Percentiles rank a stretch among this genome's conserved stretches.
Conservation (phyloP, 257 asterid species). For the Handroanthus guayacan region DNA sequence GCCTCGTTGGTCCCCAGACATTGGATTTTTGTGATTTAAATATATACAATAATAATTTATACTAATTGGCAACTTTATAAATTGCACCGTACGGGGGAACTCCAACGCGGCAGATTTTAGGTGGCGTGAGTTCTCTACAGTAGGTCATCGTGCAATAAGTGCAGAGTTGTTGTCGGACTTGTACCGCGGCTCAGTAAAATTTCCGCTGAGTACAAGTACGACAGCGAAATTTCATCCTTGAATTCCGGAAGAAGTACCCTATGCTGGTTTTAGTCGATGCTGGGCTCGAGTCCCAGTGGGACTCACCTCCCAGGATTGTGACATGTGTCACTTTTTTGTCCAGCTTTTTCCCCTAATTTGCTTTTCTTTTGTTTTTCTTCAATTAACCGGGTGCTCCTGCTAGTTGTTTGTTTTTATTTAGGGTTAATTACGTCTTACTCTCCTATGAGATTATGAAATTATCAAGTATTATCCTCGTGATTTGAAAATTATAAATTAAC, state of each 20-base stretch:
- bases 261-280: too few relatives aligned
- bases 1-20: neutral
- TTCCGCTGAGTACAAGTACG: neutral
- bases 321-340: too few relatives aligned
- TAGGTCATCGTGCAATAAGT: neutral
- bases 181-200: neutral
- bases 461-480: too few relatives aligned
- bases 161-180: neutral
- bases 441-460: too few relatives aligned
- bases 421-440: too few relatives aligned
- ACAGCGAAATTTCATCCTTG: neutral
- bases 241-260: neutral
- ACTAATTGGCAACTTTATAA: slow-evolving; percentile 10
- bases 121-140: slow-evolving; percentile 2
- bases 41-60: neutral
- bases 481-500: too few relatives aligned
- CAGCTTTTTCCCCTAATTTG: too few relatives aligned
- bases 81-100: slow-evolving; percentile 1
- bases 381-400: too few relatives aligned
- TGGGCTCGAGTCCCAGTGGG: too few relatives aligned
- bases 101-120: neutral
- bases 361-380: too few relatives aligned
- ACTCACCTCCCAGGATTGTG: too few relatives aligned
- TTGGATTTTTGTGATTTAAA: neutral
- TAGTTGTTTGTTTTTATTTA: too few relatives aligned